Evolutionary conservation across 148 eudicot genomes (phyloP), one percentile per base, ranked within the genome.

Genomic region (Nyssa sinensis): DNA sequence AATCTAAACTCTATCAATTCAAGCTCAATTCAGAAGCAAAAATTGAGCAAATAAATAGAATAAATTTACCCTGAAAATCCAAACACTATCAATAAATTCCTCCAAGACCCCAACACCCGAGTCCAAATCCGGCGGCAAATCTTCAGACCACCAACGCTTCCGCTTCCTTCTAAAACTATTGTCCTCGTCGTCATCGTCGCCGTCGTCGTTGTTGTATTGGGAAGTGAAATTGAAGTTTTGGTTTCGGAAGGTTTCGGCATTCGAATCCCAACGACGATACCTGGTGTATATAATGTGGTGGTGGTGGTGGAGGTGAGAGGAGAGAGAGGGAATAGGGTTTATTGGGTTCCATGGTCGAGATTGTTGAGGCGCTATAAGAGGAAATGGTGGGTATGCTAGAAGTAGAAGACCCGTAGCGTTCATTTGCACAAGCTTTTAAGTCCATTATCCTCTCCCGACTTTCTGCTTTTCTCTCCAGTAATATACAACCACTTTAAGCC

Each of bases 41-140:
- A 27, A 25, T 29, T 27, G 32, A 25, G 62, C 10, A 30, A 14
- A 69, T 35, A n/a, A 31, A 39, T 21, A 5, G 14, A 17, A 44
- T 57, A 32, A 1, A 23, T n/a, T 55, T 72, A 89, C 93, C 90
- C 81, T 87, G 39, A 87, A 41, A 77, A 85, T 80, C 90, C 89
- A 89, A 30, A 85, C 51, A 71, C 83, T 76, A 14, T 85, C 89
- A 31, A 89, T 31, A 32, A 87, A 64, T 37, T 89, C 88, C 75
- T 87, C 87, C 32, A 83, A 49, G 57, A 72, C 53, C 19, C 78
- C 83, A 71, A 62, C 32, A 60, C 70, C 75, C 39, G 69, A 64
- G 69, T 81, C 81, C 35, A 51, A 3, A 25, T 74, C 75, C 75
- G 10, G 0, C 70, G 62, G 31, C 23, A 65, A 16, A 21, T 33